Evolutionary conservation across 306 rosid species (phyloP).

Genomic region (Cercis canadensis): DNA sequence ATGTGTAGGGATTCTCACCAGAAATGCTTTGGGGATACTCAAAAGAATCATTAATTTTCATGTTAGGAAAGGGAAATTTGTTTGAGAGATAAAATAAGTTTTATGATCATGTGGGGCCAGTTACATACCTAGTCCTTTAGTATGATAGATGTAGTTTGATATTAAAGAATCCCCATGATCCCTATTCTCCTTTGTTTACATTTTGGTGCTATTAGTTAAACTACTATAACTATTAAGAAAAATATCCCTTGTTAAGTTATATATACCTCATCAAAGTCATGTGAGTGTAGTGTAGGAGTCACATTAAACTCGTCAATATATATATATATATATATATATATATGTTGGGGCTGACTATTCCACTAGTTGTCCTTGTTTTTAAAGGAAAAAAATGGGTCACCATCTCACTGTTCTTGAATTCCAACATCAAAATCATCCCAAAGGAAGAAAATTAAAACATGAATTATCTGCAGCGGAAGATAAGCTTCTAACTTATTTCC

Average conservation of each 20-base stretch:
- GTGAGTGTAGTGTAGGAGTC: constrained; percentile 34
- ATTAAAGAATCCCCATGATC: constrained; percentile 32
- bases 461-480: background rate
- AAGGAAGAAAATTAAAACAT: constrained; percentile 1
- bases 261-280: constrained; percentile 44
- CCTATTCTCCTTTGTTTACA: constrained; percentile 28
- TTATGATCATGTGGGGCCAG: constrained; percentile 48
- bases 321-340: too few species aligned
- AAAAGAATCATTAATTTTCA: constrained; percentile 55
- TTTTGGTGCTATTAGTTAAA: constrained; percentile 43
- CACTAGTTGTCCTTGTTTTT: constrained; percentile 7
- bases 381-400: too few species aligned
- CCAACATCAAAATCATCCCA: too few species aligned
- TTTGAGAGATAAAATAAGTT: constrained; percentile 30
- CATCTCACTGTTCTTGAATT: background rate
- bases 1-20: constrained; percentile 68
- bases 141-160: constrained; percentile 46
- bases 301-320: constrained; percentile 30
- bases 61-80: constrained; percentile 33
- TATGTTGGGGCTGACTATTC: constrained; percentile 34
- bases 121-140: constrained; percentile 37
- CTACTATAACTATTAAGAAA: constrained; percentile 37
- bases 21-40: constrained; percentile 79
- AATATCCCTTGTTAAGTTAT: constrained; percentile 22
- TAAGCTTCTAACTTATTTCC: background rate